Conservation (phyloP, 2,329 filamentous ascomycete genomes). For the Graphiopsis chlorocephala region DNA sequence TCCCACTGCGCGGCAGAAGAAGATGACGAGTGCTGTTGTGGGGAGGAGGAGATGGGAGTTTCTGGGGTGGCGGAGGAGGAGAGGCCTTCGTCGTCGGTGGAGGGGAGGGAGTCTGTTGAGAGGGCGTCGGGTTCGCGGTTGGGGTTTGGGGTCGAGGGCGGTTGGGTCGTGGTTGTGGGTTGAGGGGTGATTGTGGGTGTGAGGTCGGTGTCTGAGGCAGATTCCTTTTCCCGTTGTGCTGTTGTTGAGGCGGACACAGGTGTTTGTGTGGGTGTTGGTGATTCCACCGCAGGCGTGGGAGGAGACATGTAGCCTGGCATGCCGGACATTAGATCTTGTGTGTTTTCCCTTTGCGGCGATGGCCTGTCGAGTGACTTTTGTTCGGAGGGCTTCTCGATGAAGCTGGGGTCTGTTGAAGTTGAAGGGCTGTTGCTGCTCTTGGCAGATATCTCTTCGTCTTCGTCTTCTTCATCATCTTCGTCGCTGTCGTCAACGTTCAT, state of each 20-base stretch:
- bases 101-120: neutral
- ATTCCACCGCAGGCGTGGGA: neutral
- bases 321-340: neutral
- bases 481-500: constrained; percentile 20
- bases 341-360: neutral
- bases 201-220: constrained; percentile 26
- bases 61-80: constrained; percentile 14
- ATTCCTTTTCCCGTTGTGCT: neutral
- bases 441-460: neutral
- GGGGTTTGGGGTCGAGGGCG: neutral
- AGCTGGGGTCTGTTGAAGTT: constrained; percentile 6
- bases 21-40: neutral
- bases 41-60: constrained; percentile 6
- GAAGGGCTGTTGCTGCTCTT: constrained; percentile 1
- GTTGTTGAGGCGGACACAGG: neutral
- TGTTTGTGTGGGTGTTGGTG: neutral
- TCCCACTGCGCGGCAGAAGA: constrained; percentile 59
- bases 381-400: constrained; percentile 13
- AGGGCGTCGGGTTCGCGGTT: neutral
- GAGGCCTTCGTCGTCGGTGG: constrained; percentile 5
- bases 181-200: constrained; percentile 33
- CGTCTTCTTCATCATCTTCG: constrained; percentile 10
- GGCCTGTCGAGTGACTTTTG: neutral
- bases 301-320: neutral
- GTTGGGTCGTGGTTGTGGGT: neutral